Evolutionary conservation across 495 filamentous ascomycete genomes (phyloP).

Genomic region (Penicillium odoratum): DNA sequence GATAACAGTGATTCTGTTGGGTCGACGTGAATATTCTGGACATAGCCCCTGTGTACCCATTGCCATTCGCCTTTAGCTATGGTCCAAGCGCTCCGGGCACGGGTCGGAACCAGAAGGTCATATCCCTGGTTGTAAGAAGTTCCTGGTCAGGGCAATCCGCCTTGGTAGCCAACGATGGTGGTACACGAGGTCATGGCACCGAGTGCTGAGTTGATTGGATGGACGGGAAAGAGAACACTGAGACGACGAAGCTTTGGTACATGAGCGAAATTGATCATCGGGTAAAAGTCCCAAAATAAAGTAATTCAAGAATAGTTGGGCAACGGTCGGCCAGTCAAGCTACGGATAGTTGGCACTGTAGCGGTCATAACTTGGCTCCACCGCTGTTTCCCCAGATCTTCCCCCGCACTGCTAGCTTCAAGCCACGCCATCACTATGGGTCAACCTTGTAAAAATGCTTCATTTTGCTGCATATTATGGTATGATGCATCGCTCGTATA

Average conservation of each 20-base stretch:
- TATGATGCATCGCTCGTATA: not conserved
- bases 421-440: not conserved
- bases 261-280: not conserved
- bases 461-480: not conserved
- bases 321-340: no score
- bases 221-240: not conserved
- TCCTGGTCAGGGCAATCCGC: not conserved
- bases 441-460: not conserved
- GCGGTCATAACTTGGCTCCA: conserved; percentile 3
- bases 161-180: not conserved
- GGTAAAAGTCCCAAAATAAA: not conserved
- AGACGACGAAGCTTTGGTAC: not conserved
- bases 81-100: conserved; percentile 8
- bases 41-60: not conserved
- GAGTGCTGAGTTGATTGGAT: not conserved
- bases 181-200: not conserved
- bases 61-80: conserved; percentile 3
- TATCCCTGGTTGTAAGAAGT: not conserved
- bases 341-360: not conserved
- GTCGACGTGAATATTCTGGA: not conserved
- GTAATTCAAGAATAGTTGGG: not conserved
- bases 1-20: not conserved
- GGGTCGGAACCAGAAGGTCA: not conserved
- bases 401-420: conserved; percentile 5
- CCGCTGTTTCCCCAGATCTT: conserved; percentile 4